phyloP scores from a whole-genome alignment of 2,329 filamentous ascomycete genomes.

The Colletotrichum nymphaeae region DNA sequence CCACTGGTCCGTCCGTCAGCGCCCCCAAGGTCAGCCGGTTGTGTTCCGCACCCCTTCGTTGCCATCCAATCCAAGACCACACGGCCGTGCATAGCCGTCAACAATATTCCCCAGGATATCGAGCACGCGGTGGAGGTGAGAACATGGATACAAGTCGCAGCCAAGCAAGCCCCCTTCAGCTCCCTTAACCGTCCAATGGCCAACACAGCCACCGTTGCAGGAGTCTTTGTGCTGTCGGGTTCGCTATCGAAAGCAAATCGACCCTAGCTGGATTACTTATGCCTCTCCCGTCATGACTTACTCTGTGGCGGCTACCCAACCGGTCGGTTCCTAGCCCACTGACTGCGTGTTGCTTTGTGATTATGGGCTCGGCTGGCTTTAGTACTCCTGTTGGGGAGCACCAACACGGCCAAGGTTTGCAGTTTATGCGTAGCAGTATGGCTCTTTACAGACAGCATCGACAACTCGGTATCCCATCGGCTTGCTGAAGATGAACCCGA shows the following conservation, averaged over 20 bases:
- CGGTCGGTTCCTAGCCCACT: background rate
- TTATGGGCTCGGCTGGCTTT: background rate
- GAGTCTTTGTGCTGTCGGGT: background rate
- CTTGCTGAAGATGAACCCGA: background rate
- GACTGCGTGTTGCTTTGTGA: background rate
- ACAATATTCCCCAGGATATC: background rate
- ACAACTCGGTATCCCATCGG: background rate
- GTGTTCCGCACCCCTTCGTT: conserved; percentile 1
- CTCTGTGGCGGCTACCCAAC: background rate
- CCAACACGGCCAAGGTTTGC: background rate
- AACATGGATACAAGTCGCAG: background rate
- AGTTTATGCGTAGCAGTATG: background rate
- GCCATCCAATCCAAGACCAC: background rate
- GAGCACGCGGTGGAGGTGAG: background rate
- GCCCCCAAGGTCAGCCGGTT: background rate
- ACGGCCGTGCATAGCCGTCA: background rate
- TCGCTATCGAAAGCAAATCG: background rate
- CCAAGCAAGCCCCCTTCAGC: background rate
- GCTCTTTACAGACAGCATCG: background rate
- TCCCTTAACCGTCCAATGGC: background rate
- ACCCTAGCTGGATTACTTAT: background rate
- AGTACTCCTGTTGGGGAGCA: background rate
- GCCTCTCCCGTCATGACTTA: background rate
- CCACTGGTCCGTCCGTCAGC: background rate
- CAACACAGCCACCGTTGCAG: conserved; percentile 9